Evolutionary conservation across 768 basidiomycete species (phyloP), one percentile per base, ranked within the genome.

Genomic region (Suillus plorans): DNA sequence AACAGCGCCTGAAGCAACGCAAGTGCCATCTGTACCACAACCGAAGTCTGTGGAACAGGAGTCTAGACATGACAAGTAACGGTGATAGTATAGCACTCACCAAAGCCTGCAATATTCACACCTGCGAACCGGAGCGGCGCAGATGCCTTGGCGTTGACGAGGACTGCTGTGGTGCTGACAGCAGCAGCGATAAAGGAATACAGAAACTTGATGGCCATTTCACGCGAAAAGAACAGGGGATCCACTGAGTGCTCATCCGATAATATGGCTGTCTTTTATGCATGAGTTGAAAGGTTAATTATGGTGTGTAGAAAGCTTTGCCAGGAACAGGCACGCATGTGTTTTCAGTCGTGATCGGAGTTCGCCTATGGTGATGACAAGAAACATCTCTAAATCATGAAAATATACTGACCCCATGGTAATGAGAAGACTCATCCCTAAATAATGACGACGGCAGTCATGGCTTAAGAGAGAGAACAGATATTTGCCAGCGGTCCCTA

Each of bases 71-170:
- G 14, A 39, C 31, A 42, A 61, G 25, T 25, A 31, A 25, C 3
- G 12, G 39, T 42, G 41, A 5, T 1, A 7, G 25, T 12, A 41
- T n/a, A 22, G 14, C 1, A 36, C 58, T 16, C 55, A 71, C 73
- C 85, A 66, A 84, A 85, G 2, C 85, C 85, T 37, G 84, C 76
- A 59, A 86, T 85, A 69, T 86, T 85, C 28, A 86, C 77, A 60
- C 85, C 84, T 9, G 75, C 75, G 60, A 80, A 79, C 52, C 69
- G 68, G 34, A 84, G 71, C 22, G 71, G 55, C 42, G 45, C 37
- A 66, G 64, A 61, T 25, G 64, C 53, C 10, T 74, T 70, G 4
- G 63, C 75, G 16, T 57, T 63, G 63, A 67, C 69, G 25, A 68
- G 62, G 2, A 59, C 52, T n/a, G 62, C 60, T 34, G 67, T 60